Percentiles rank a stretch among this genome's conserved stretches.
Conservation (phyloP, 495 filamentous ascomycete genomes). For the Parmelia sp. region DNA sequence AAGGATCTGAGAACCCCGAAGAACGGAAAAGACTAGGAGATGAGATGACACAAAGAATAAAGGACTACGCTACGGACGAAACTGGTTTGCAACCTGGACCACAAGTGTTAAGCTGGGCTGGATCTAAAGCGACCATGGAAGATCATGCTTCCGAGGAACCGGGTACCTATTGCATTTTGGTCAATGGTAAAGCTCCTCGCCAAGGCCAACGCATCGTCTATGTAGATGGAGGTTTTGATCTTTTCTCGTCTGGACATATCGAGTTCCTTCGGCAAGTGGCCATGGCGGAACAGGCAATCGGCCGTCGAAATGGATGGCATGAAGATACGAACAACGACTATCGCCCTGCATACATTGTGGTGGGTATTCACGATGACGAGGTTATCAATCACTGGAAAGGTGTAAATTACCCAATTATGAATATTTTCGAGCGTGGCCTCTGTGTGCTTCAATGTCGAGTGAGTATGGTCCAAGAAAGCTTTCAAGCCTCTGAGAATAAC, state of each 20-base stretch:
- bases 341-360: slow-evolving; percentile 74
- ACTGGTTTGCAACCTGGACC: slow-evolving; percentile 62
- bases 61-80: slow-evolving; percentile 80
- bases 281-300: slow-evolving; percentile 61
- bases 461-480: slow-evolving; percentile 29
- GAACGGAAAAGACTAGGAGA: slow-evolving; percentile 56
- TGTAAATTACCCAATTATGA: slow-evolving; percentile 98
- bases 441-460: slow-evolving; percentile 93
- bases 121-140: slow-evolving; percentile 48
- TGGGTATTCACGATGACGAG: slow-evolving; percentile 86
- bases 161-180: slow-evolving; percentile 55
- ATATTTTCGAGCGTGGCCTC: slow-evolving; percentile 90
- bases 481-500: slow-evolving; percentile 23
- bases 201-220: slow-evolving; percentile 84
- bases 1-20: slow-evolving; percentile 60
- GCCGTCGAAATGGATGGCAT: slow-evolving; percentile 64
- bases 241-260: slow-evolving; percentile 95
- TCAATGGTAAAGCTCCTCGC: slow-evolving; percentile 58
- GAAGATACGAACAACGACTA: slow-evolving; percentile 62
- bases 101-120: slow-evolving; percentile 75
- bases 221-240: slow-evolving; percentile 93
- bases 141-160: slow-evolving; percentile 44
- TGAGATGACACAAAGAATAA: slow-evolving; percentile 63
- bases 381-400: slow-evolving; percentile 96
- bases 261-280: slow-evolving; percentile 79